A percentile compares a stretch with the other conserved stretches of the same genome.
Conservation (phyloP, 768 basidiomycete genomes). For the Collybiopsis confluens region DNA sequence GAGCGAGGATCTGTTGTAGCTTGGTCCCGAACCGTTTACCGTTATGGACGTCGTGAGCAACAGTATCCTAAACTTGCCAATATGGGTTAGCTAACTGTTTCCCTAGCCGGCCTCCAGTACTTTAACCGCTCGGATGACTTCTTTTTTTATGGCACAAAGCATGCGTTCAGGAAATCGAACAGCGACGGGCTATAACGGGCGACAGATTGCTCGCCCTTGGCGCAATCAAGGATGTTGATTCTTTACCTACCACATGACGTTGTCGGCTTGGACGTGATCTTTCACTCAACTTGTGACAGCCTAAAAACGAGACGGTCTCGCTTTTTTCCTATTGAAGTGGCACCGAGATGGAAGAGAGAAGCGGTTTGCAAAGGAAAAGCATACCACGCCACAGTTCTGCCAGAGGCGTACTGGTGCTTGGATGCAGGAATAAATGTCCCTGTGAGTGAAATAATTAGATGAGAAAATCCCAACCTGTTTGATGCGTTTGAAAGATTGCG, state of each 20-base stretch:
- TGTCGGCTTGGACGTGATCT: conserved; percentile 55
- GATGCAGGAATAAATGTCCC: conserved; percentile 64
- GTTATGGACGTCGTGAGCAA: too few relatives aligned
- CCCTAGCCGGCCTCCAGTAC: too few relatives aligned
- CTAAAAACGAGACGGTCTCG: conserved; percentile 77
- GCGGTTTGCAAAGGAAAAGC: conserved; percentile 45
- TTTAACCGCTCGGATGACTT: conserved; percentile 50
- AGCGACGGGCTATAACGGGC: conserved; percentile 55
- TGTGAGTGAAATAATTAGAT: conserved; percentile 39
- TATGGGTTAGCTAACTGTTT: too few relatives aligned
- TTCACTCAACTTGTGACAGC: conserved; percentile 58
- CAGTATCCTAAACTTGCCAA: too few relatives aligned
- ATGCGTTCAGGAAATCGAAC: conserved; percentile 52
- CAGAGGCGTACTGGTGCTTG: conserved; percentile 84
- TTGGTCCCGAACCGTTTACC: too few relatives aligned
- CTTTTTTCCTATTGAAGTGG: conserved; percentile 82
- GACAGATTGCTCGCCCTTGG: conserved; percentile 69
- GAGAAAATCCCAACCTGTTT: neutral
- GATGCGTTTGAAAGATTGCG: conserved; percentile 43
- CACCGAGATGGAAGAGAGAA: conserved; percentile 60
- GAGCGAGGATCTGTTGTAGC: conserved; percentile 67
- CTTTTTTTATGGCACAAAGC: conserved; percentile 61
- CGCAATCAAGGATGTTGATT: conserved; percentile 56
- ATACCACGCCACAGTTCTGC: conserved; percentile 79
- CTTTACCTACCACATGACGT: conserved; percentile 68